Evolutionary conservation across 1,139 yeast species (phyloP).

Genomic region (Wickerhamiella infanticola): DNA sequence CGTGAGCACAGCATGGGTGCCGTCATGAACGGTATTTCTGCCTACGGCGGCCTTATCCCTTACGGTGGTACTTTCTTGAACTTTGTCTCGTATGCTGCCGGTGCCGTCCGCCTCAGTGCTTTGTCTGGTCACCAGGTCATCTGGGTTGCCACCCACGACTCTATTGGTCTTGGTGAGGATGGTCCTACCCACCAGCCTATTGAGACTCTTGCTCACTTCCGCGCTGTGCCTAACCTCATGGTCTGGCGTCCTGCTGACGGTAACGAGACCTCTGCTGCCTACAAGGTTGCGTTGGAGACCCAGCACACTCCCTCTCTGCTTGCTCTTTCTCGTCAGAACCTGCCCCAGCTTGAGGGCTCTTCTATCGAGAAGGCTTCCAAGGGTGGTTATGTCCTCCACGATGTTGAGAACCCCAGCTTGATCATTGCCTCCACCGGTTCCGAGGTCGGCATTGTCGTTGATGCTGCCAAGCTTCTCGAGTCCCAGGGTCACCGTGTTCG

Average conservation of each 20-base stretch:
- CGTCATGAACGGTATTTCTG: conserved; percentile 93
- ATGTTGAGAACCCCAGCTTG: conserved; percentile 48
- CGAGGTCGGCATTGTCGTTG: conserved; percentile 76
- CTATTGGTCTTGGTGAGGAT: conserved; percentile 98
- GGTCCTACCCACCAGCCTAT: conserved; percentile 99
- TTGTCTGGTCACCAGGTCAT: conserved; percentile 85
- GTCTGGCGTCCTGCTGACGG: conserved; percentile 99
- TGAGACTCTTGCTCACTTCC: conserved; percentile 94
- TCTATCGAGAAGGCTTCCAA: conserved; percentile 78
- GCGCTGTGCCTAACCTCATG: conserved; percentile 87
- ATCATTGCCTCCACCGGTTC: conserved; percentile 90
- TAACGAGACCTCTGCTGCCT: conserved; percentile 96
- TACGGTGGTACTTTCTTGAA: conserved; percentile 98
- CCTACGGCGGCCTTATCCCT: conserved; percentile 85
- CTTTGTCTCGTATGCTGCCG: conserved; percentile 95
- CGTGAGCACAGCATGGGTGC: conserved; percentile 99
- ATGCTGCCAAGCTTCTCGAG: conserved; percentile 58
- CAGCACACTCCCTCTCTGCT: conserved; percentile 71
- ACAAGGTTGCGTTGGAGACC: conserved; percentile 59
- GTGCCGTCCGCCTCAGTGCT: conserved; percentile 92
- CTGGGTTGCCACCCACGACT: conserved; percentile 98
- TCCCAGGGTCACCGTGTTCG: conserved; percentile 56
- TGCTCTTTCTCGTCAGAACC: conserved; percentile 93
- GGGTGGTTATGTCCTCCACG: conserved; percentile 81
- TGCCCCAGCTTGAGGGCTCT: conserved; percentile 93